phyloP scores from a whole-genome alignment of 83 land plant species.

The Picea engelmannii region DNA sequence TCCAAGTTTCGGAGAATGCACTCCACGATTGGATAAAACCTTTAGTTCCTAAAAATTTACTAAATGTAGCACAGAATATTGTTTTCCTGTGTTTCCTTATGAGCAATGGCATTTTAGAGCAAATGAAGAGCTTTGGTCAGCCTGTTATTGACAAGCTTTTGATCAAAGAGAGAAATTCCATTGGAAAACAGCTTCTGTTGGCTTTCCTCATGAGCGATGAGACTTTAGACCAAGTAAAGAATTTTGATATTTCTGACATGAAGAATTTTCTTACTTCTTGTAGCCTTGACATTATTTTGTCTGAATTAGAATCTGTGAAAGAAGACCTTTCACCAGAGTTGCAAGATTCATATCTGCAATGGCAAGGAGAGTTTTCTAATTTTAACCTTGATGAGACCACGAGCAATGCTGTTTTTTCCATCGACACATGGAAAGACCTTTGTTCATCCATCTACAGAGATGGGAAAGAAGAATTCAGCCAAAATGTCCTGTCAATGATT shows the following conservation, averaged over 20 bases:
- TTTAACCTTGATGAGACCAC: neutral
- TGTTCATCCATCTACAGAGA: neutral
- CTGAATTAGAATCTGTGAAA: neutral
- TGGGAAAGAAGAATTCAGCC: too few species aligned
- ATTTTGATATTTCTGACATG: neutral
- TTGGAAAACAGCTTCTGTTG: neutral
- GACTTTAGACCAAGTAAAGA: neutral
- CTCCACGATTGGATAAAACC: neutral
- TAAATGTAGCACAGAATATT: neutral
- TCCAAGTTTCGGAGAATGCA: too few species aligned
- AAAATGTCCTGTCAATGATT: too few species aligned
- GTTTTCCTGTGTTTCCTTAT: neutral
- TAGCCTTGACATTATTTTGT: neutral
- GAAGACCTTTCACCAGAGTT: neutral
- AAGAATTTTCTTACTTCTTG: neutral
- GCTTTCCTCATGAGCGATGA: neutral
- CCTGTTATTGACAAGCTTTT: neutral
- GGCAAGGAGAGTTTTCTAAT: neutral
- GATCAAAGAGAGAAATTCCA: too few species aligned
- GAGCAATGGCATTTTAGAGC: neutral
- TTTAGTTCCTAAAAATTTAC: neutral
- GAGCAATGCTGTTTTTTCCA: neutral
- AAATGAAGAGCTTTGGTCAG: neutral
- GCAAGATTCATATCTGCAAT: neutral
- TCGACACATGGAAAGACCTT: neutral